A percentile compares a stretch with the other conserved stretches of the same genome.
phyloP scores from a whole-genome alignment of 2,329 filamentous ascomycete genomes.

The Amylocarpus encephaloides region DNA sequence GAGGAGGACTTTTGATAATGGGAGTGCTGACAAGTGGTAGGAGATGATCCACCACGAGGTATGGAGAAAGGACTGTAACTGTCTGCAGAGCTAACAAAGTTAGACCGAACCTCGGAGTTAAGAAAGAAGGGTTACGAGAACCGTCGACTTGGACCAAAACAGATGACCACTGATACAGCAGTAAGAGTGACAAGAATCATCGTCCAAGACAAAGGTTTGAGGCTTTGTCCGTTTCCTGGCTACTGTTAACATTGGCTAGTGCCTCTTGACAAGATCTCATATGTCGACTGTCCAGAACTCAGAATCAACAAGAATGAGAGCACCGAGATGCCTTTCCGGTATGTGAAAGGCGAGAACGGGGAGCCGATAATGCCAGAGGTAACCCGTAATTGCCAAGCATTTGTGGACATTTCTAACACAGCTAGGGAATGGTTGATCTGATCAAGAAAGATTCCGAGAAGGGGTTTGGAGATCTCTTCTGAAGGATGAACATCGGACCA shows the following conservation, averaged over 20 bases:
- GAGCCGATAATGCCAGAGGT: constrained; percentile 90
- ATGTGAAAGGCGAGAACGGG: constrained; percentile 70
- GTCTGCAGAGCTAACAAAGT: constrained; percentile 5
- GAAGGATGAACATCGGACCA: constrained; percentile 5
- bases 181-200: constrained; percentile 89
- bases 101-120: constrained; percentile 92
- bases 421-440: constrained; percentile 82
- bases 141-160: constrained; percentile 79
- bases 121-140: constrained; percentile 89
- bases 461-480: constrained; percentile 79
- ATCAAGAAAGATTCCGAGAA: constrained; percentile 94
- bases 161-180: constrained; percentile 98
- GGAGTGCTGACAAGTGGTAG: constrained; percentile 39
- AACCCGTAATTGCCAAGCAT: constrained; percentile 29
- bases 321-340: constrained; percentile 96
- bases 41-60: constrained; percentile 92
- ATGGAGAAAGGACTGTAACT: constrained; percentile 30
- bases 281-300: constrained; percentile 83
- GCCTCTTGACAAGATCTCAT: constrained; percentile 70
- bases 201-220: constrained; percentile 71
- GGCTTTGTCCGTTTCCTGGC: neutral
- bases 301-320: constrained; percentile 87
- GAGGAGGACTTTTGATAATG: neutral
- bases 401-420: neutral
- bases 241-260: constrained; percentile 43